Conservation (phyloP, 257 asterid genomes). For the Forsythia viridissima region DNA sequence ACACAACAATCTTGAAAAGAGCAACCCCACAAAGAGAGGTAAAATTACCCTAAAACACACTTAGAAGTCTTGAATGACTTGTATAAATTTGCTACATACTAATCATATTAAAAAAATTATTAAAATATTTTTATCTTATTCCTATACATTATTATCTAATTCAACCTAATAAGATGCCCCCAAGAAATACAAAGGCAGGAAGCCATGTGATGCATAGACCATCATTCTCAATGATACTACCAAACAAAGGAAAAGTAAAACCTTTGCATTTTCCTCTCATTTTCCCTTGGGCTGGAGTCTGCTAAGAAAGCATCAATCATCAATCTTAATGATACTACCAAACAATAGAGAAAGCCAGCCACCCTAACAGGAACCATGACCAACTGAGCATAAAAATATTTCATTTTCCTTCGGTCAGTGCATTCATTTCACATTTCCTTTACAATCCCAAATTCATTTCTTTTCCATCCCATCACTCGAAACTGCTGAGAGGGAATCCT, state of each 20-base stretch:
- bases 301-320: not conserved
- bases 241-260: conserved; percentile 8
- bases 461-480: conserved; percentile 24
- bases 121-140: not conserved
- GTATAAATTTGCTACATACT: not conserved
- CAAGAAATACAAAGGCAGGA: not conserved
- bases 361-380: conserved; percentile 2
- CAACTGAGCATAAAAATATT: not conserved
- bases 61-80: not conserved
- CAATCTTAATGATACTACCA: not conserved
- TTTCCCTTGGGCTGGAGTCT: not conserved
- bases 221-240: not conserved
- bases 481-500: conserved; percentile 22
- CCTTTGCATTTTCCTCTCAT: not conserved
- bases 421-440: conserved; percentile 9
- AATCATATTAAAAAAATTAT: not conserved
- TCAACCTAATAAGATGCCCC: not conserved
- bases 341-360: not conserved
- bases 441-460: conserved; percentile 10
- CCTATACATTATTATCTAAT: not conserved
- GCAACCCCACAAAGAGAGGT: not conserved
- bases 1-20: not conserved
- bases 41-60: not conserved
- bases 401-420: not conserved
- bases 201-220: not conserved